Evolutionary conservation across 768 basidiomycete species (phyloP).

Genomic region (Pleurotus djamor): DNA sequence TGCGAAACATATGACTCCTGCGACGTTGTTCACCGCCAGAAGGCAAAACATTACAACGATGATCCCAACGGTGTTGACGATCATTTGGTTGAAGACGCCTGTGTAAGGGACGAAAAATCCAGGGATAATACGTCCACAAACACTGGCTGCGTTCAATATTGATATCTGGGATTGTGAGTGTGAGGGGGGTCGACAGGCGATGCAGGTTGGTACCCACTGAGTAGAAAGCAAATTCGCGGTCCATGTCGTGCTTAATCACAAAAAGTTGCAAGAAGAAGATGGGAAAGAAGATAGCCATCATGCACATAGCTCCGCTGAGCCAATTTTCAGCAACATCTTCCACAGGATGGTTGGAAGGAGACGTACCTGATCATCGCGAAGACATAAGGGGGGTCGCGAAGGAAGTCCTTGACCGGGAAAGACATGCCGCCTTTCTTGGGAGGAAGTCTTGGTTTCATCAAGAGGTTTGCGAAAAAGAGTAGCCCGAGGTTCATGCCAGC

Average conservation of each 20-base stretch:
- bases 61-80: conserved; percentile 27
- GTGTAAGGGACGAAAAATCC: conserved; percentile 35
- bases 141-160: conserved; percentile 49
- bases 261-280: conserved; percentile 52
- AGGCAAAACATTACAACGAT: conserved; percentile 38
- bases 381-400: conserved; percentile 27
- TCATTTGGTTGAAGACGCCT: conserved; percentile 43
- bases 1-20: conserved; percentile 35
- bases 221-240: conserved; percentile 44
- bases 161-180: conserved; percentile 31
- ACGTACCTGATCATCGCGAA: conserved; percentile 16
- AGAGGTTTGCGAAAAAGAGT: conserved; percentile 25
- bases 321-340: not conserved
- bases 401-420: conserved; percentile 23
- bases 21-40: conserved; percentile 29
- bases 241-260: conserved; percentile 39
- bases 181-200: not conserved
- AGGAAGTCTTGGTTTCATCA: conserved; percentile 34
- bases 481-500: conserved; percentile 30
- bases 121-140: conserved; percentile 49
- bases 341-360: not conserved
- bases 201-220: conserved; percentile 25
- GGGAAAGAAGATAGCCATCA: conserved; percentile 39
- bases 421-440: conserved; percentile 19
- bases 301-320: conserved; percentile 22